Evolutionary conservation across 345 rosid genomes (phyloP).

Genomic region (Eutrema heterophyllum): DNA sequence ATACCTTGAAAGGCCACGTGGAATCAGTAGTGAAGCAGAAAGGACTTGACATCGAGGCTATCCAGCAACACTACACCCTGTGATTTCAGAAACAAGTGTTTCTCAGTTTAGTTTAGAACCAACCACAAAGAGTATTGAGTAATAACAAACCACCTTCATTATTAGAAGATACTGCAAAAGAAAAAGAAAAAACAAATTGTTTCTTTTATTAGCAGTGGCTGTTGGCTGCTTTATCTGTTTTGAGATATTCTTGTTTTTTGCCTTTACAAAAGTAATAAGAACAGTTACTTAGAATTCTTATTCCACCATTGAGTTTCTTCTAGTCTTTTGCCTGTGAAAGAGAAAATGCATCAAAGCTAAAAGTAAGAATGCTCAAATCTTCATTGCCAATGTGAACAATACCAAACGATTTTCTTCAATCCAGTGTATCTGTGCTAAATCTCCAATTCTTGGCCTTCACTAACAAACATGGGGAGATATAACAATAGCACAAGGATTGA

Average conservation of each 20-base stretch:
- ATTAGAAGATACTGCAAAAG: slow-evolving; percentile 1
- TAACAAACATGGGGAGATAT: neutral
- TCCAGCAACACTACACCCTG: slow-evolving; percentile 85
- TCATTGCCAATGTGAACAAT: neutral
- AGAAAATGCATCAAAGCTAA: neutral
- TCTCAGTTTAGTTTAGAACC: slow-evolving; percentile 30
- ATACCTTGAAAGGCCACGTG: slow-evolving; percentile 85
- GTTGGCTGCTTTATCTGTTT: slow-evolving; percentile 18
- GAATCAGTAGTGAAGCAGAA: slow-evolving; percentile 94
- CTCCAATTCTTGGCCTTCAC: neutral
- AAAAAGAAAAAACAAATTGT: neutral
- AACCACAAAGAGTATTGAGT: slow-evolving; percentile 25
- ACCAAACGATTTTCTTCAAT: neutral
- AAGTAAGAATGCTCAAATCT: neutral
- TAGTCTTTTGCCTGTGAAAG: neutral
- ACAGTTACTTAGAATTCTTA: slow-evolving; percentile 16
- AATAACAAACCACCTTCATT: slow-evolving; percentile 8
- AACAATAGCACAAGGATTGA: neutral
- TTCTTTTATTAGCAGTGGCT: slow-evolving; percentile 23
- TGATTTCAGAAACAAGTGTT: slow-evolving; percentile 33
- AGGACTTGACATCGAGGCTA: slow-evolving; percentile 83
- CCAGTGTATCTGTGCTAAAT: neutral
- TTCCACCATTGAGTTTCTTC: neutral
- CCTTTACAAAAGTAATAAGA: slow-evolving; percentile 19
- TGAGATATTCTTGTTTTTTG: slow-evolving; percentile 18